Percentiles rank a stretch among this genome's conserved stretches.
Conservation (phyloP, 1,284 basidiomycete species). For the Ustilago sp. region DNA sequence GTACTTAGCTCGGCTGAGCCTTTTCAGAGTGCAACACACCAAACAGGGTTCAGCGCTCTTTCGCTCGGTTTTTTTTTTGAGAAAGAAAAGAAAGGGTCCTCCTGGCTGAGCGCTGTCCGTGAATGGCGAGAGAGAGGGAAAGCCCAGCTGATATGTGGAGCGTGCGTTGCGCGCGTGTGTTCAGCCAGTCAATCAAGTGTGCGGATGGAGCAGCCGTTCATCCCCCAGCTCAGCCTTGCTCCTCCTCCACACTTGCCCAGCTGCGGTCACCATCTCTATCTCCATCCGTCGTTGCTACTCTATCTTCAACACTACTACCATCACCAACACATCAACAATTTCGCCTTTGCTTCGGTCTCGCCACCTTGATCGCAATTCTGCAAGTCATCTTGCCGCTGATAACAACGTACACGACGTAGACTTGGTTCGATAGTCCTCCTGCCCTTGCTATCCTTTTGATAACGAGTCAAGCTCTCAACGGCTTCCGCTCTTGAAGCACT, state of each 20-base stretch:
- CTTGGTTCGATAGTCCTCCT: background rate
- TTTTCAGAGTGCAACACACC: background rate
- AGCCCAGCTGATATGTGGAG: constrained; percentile 5
- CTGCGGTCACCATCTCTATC: background rate
- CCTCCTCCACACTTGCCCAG: constrained; percentile 12
- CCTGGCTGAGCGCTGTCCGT: constrained; percentile 13
- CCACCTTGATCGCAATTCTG: background rate
- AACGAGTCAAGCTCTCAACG: background rate
- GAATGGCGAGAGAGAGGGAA: constrained; percentile 8
- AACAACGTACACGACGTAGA: constrained; percentile 1
- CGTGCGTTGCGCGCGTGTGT: constrained; percentile 12
- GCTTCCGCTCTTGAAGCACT: background rate
- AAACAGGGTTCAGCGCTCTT: constrained; percentile 3
- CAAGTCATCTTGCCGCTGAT: background rate
- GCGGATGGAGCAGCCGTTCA: constrained; percentile 9
- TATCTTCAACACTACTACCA: constrained; percentile 4
- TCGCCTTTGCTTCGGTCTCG: background rate
- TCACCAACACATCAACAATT: background rate
- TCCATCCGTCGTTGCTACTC: constrained; percentile 1
- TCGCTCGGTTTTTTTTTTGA: background rate
- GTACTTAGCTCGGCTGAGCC: background rate
- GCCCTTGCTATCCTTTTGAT: background rate
- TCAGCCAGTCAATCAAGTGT: background rate
- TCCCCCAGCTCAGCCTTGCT: constrained; percentile 8
- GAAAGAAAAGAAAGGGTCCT: constrained; percentile 8